phyloP scores from a whole-genome alignment of 345 rosid genomes.

The Leavenworthia alabamica region DNA sequence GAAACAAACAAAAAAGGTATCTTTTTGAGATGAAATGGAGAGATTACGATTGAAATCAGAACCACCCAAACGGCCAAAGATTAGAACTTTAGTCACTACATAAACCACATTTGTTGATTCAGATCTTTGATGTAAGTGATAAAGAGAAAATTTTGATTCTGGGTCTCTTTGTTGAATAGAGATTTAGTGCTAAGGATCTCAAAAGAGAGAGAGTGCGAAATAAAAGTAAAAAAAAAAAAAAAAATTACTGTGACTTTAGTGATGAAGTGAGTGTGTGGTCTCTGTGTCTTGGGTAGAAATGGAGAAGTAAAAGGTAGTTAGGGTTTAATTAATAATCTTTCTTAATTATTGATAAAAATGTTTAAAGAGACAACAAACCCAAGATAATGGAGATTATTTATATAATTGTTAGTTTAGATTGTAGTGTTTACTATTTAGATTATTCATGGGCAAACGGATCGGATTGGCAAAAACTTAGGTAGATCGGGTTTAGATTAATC shows the following conservation, averaged over 20 bases:
- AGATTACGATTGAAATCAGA: constrained; percentile 4
- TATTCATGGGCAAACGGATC: too few species aligned
- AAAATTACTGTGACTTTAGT: constrained; percentile 3
- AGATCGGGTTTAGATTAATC: too few species aligned
- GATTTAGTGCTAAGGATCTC: constrained; percentile 18
- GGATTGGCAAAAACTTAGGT: too few species aligned
- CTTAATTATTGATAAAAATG: too few species aligned
- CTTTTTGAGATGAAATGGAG: constrained; percentile 14
- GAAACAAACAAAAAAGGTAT: background rate
- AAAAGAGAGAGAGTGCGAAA: background rate
- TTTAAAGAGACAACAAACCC: constrained; percentile 18
- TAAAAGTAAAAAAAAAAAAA: constrained; percentile 4
- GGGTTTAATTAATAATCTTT: too few species aligned
- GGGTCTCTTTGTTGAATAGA: constrained; percentile 16
- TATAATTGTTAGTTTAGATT: background rate
- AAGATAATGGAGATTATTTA: constrained; percentile 13
- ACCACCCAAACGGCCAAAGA: background rate
- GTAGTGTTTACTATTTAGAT: too few species aligned
- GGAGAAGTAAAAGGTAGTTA: constrained; percentile 27
- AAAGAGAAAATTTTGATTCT: constrained; percentile 8
- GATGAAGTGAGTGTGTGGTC: background rate
- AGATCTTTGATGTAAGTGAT: constrained; percentile 18
- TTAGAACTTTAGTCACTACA: constrained; percentile 3
- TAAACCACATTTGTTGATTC: constrained; percentile 24
- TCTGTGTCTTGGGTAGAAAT: constrained; percentile 2